A percentile compares a stretch with the other conserved stretches of the same genome.
These are phyloP conservation scores for Kluyveromyces dobzhanskii DNA, from an alignment of 805 yeast genomes.

Conservation along the genomic window DNA sequence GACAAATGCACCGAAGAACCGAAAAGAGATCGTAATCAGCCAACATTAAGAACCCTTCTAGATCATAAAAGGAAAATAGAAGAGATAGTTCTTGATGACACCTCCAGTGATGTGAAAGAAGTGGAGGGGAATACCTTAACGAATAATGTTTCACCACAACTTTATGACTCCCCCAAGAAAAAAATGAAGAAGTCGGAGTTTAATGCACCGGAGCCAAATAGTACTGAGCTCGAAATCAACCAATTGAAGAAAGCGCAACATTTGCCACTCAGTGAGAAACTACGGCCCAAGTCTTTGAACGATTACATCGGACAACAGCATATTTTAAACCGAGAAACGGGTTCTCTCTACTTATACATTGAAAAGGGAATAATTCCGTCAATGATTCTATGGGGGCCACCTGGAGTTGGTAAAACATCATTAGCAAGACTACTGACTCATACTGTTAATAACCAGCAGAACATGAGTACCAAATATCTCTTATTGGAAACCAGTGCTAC, in stretches of 20 bases:
- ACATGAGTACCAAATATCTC: slow-evolving; percentile 24
- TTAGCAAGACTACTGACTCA: slow-evolving; percentile 48
- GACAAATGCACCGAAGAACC: slow-evolving; percentile 18
- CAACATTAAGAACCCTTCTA: slow-evolving; percentile 15
- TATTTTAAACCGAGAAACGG: slow-evolving; percentile 50
- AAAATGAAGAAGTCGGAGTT: background rate
- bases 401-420: slow-evolving; percentile 90
- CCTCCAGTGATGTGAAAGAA: slow-evolving; percentile 5
- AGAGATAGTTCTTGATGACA: slow-evolving; percentile 3
- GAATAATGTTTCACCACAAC: no score
- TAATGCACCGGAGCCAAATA: background rate
- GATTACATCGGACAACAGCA: slow-evolving; percentile 85
- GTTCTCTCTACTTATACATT: slow-evolving; percentile 59
- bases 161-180: background rate
- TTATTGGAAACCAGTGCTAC: slow-evolving; percentile 86
- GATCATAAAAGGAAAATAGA: slow-evolving; percentile 6
- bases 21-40: slow-evolving; percentile 8
- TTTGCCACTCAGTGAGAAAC: slow-evolving; percentile 60
- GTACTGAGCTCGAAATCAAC: slow-evolving; percentile 10
- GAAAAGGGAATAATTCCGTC: slow-evolving; percentile 64
- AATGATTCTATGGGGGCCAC: slow-evolving; percentile 89
- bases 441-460: slow-evolving; percentile 12
- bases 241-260: slow-evolving; percentile 23
- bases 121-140: no score
- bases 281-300: slow-evolving; percentile 65